Evolutionary conservation across 2,329 filamentous ascomycete species (phyloP), one percentile per base, ranked within the genome.

Genomic region (Fusarium sp.): DNA sequence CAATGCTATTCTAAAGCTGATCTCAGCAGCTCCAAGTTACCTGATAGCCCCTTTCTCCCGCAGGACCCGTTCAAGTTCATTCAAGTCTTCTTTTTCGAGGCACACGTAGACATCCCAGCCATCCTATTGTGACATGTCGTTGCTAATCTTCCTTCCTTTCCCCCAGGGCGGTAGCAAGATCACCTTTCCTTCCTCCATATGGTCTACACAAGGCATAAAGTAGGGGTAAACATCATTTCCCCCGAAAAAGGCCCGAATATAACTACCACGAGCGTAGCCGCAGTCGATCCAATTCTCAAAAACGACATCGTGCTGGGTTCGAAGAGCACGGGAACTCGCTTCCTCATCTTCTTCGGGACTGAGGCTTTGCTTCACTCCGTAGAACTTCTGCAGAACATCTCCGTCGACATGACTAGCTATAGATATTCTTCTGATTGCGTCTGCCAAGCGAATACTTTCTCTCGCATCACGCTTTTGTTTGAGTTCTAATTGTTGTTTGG

Each of bases 201-300:
- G 30, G 18, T 70, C 64, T 7, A 27, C 18, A 53, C 62, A 73
- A 12, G 72, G 70, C 10, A 72, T 50, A 53, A 70, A 67, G 16
- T 42, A 62, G 11, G 74, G 49, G 18, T 58, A 30, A 9, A 44
- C 30, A 20, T 24, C 40, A 10, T 44, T 44, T 6, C 6, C 14
- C 20, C 22, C 42, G 15, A 44, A 44, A 16, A 7, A 44, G 9
- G 20, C 22, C 22, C 20, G 42, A n/a, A 44, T 18, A 14, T 57
- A 38, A 38, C 34, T 6, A 38, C 10, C 34, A 12, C 34, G 16
- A 9, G 40, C 46, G 6, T 38, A 38, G 34, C 68, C 66, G 42
- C 53, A 68, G 10, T 52, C 49, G n/a, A 65, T 59, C 73, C 74
- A 75, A 54, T 73, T 60, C 49, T 75, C 72, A 50, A 74, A 72